Evolutionary conservation across 176 grass and related monocot genomes (phyloP).

Genomic region (Eragrostis curvula): DNA sequence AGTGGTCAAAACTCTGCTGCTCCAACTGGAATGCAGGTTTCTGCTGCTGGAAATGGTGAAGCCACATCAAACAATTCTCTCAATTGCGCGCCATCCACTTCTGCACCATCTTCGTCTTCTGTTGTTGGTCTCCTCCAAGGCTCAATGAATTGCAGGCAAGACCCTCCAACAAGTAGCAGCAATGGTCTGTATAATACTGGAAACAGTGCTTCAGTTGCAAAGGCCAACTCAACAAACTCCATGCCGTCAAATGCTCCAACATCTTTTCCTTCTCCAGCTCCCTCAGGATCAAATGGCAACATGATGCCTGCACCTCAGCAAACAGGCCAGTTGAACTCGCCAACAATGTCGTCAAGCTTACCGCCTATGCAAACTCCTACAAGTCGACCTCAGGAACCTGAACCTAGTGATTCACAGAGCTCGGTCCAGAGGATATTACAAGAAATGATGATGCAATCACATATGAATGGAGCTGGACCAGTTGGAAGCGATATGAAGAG

Average conservation of each 20-base stretch:
- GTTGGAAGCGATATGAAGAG: slow-evolving; percentile 59
- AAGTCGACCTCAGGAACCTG: slow-evolving; percentile 52
- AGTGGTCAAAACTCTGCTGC: slow-evolving; percentile 58
- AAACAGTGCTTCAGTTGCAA: slow-evolving; percentile 44
- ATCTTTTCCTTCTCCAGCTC: slow-evolving; percentile 44
- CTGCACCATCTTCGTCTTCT: slow-evolving; percentile 41
- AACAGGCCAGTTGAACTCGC: slow-evolving; percentile 43
- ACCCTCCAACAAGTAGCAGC: slow-evolving; percentile 45
- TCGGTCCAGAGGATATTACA: slow-evolving; percentile 87
- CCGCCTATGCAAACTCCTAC: slow-evolving; percentile 56
- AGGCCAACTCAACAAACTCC: slow-evolving; percentile 47
- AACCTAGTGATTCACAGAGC: slow-evolving; percentile 68
- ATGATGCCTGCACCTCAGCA: slow-evolving; percentile 59
- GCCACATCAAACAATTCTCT: slow-evolving; percentile 44
- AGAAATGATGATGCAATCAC: slow-evolving; percentile 80
- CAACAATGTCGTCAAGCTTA: slow-evolving; percentile 39
- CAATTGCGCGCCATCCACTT: slow-evolving; percentile 49
- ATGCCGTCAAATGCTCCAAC: slow-evolving; percentile 51
- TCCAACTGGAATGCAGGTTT: slow-evolving; percentile 40
- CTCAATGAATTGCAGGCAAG: slow-evolving; percentile 62
- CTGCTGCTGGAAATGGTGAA: slow-evolving; percentile 53
- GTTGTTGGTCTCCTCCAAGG: slow-evolving; percentile 49
- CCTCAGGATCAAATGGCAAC: slow-evolving; percentile 54
- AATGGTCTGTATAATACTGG: slow-evolving; percentile 45
- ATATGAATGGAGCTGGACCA: slow-evolving; percentile 54